phyloP scores from a whole-genome alignment of 176 grass and related monocot genomes.

The Paspalum notatum region DNA sequence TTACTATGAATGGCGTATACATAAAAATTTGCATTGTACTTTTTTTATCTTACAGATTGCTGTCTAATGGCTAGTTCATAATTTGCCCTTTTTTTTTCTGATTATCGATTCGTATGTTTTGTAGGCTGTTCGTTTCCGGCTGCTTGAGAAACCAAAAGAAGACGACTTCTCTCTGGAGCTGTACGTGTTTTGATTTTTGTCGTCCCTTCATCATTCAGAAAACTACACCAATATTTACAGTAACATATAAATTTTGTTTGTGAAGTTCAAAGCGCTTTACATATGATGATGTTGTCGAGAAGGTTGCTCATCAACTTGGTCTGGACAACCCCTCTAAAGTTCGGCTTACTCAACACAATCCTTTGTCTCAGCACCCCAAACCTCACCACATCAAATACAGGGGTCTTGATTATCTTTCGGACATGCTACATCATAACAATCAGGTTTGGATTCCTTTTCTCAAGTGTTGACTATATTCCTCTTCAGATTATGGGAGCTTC shows the following conservation, averaged over 20 bases:
- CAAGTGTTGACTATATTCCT: neutral
- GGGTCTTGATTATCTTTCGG: conserved; percentile 61
- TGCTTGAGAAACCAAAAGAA: conserved; percentile 72
- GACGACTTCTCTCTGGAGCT: conserved; percentile 70
- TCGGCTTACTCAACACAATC: conserved; percentile 72
- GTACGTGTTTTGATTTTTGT: conserved; percentile 50
- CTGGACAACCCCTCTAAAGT: conserved; percentile 79
- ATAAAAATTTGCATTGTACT: too few relatives aligned
- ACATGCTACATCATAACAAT: conserved; percentile 62
- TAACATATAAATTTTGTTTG: conserved; percentile 33
- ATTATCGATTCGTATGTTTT: conserved; percentile 4
- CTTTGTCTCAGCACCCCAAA: conserved; percentile 61
- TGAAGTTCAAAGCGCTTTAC: conserved; percentile 69
- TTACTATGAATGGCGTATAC: too few relatives aligned
- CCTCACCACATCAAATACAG: conserved; percentile 73
- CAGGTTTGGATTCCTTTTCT: conserved; percentile 53
- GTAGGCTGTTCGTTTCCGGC: conserved; percentile 72
- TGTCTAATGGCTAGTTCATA: too few relatives aligned
- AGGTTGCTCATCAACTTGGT: conserved; percentile 66
- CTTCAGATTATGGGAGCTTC: conserved; percentile 35
- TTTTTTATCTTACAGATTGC: too few relatives aligned
- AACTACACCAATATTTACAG: neutral
- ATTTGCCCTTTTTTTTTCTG: too few relatives aligned
- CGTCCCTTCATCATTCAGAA: neutral
- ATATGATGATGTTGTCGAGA: conserved; percentile 88